Evolutionary conservation across 345 rosid species (phyloP).

Genomic region (Gossypium raimondii): DNA sequence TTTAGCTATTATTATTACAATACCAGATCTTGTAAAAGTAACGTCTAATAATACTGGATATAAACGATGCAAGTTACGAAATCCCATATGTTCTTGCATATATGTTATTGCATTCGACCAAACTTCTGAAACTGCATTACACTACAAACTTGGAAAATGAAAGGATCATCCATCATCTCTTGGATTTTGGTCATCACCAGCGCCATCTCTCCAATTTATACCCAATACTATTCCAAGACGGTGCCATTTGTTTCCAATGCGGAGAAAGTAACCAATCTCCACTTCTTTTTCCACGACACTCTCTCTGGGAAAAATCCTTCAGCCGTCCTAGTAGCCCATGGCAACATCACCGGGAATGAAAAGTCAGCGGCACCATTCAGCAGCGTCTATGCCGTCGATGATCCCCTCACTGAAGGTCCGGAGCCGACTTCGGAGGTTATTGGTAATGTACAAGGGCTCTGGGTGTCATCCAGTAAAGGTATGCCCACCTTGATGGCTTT

Average conservation of each 20-base stretch:
- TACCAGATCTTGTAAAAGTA: too few species aligned
- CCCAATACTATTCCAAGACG: constrained; percentile 10
- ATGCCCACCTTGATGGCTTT: not conserved
- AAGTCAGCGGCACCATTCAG: not conserved
- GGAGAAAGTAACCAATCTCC: constrained; percentile 28
- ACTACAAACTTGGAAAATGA: not conserved
- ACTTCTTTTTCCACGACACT: constrained; percentile 11
- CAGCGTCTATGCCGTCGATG: constrained; percentile 19
- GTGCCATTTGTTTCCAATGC: not conserved
- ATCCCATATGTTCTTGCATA: too few species aligned
- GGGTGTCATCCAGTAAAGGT: constrained; percentile 17
- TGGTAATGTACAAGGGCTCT: constrained; percentile 29
- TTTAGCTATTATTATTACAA: too few species aligned
- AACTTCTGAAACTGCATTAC: too few species aligned
- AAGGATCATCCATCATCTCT: not conserved
- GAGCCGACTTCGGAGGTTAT: constrained; percentile 19
- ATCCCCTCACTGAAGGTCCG: constrained; percentile 27
- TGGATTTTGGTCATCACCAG: constrained; percentile 14
- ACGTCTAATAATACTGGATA: too few species aligned
- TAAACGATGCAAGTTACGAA: too few species aligned
- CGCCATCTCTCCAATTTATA: not conserved
- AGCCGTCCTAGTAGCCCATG: not conserved
- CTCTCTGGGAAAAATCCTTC: not conserved
- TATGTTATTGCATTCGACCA: too few species aligned
- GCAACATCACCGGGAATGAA: not conserved